Conservation (phyloP, 1,139 yeast genomes). For the Sugiyamaella pinicola region DNA sequence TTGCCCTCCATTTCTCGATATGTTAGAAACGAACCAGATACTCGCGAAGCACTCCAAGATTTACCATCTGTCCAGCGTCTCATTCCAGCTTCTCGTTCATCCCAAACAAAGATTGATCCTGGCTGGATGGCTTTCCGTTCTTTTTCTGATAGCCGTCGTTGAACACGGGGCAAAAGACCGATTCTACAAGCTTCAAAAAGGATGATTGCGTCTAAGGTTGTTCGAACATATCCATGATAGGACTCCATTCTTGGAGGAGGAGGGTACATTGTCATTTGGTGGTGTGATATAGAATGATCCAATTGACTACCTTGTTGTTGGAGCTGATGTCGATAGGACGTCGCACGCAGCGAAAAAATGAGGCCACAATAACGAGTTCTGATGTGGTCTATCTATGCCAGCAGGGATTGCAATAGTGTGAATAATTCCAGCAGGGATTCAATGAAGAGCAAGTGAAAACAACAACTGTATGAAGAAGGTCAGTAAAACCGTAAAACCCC, state of each 20-base stretch:
- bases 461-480: too few relatives aligned
- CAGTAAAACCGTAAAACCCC: too few relatives aligned
- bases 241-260: constrained; percentile 51
- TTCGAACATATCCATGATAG: constrained; percentile 59
- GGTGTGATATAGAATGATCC: too few relatives aligned
- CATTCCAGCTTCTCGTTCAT: constrained; percentile 70
- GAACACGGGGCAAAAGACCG: constrained; percentile 59
- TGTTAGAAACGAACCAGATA: constrained; percentile 63
- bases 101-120: constrained; percentile 73
- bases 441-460: too few relatives aligned
- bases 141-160: constrained; percentile 58
- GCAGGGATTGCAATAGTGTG: too few relatives aligned
- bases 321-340: too few relatives aligned
- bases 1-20: constrained; percentile 61
- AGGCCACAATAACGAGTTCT: too few relatives aligned
- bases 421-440: too few relatives aligned
- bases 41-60: constrained; percentile 72
- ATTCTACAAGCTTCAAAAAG: constrained; percentile 65
- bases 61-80: constrained; percentile 76
- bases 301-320: too few relatives aligned
- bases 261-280: constrained; percentile 13
- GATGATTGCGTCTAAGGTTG: constrained; percentile 63
- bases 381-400: too few relatives aligned
- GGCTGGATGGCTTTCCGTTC: constrained; percentile 57
- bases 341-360: too few relatives aligned